A percentile compares a stretch with the other conserved stretches of the same genome.
phyloP scores from a whole-genome alignment of 352 stramenopile genomes.

The Globisporangium radiosum region DNA sequence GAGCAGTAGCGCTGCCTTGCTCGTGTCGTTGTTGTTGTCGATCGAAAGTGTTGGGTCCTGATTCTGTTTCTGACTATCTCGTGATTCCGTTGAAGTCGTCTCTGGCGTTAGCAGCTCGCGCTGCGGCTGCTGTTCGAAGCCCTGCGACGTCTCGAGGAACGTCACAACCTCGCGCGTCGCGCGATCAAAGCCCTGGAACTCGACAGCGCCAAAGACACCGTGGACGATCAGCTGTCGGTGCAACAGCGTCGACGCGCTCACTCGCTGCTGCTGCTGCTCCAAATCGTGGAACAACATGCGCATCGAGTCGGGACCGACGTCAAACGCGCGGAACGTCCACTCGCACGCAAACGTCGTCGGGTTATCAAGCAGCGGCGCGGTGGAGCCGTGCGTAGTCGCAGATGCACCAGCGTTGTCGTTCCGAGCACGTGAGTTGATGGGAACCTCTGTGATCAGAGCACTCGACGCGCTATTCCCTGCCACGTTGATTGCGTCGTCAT shows the following conservation, averaged over 20 bases:
- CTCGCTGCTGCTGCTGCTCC: conserved; percentile 4
- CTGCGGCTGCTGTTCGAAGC: conserved; percentile 9
- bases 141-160: conserved; percentile 14
- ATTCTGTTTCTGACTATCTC: no score
- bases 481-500: conserved; percentile 15
- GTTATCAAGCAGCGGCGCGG: conserved; percentile 7
- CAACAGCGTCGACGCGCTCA: no score
- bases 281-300: conserved; percentile 19
- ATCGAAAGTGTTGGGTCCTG: no score
- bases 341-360: conserved; percentile 29
- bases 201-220: conserved; percentile 43
- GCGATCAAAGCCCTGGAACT: conserved; percentile 42
- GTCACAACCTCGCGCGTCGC: conserved; percentile 29
- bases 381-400: not conserved
- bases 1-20: conserved; percentile 7
- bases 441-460: no score
- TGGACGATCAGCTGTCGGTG: conserved; percentile 28
- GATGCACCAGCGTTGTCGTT: not conserved
- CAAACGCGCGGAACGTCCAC: conserved; percentile 57
- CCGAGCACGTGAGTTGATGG: not conserved
- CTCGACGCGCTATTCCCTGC: no score
- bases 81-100: not conserved
- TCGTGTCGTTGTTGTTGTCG: no score
- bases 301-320: conserved; percentile 50
- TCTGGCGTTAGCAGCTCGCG: conserved; percentile 1